These are phyloP conservation scores for Phytophthora multivora DNA, from an alignment of 352 stramenopile genomes.

Conservation along the genomic window DNA sequence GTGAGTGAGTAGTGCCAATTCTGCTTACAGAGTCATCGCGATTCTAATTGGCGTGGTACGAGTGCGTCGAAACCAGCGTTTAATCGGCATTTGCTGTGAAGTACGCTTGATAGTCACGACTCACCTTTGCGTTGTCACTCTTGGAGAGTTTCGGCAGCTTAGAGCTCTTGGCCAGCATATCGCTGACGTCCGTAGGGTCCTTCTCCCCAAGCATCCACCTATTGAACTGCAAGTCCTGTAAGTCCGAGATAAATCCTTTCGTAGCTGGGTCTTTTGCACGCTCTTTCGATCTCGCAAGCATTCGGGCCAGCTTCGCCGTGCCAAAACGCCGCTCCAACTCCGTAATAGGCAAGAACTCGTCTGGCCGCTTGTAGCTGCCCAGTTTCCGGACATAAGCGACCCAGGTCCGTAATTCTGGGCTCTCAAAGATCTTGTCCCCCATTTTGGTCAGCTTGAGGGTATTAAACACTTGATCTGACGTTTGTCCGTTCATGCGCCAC, in stretches of 20 bases:
- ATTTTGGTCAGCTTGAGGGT: constrained; percentile 1
- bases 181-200: background rate
- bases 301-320: background rate
- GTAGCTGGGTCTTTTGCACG: background rate
- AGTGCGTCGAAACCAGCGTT: too few relatives aligned
- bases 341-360: background rate
- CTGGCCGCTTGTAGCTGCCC: background rate
- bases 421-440: background rate
- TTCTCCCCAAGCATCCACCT: background rate
- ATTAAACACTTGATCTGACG: background rate
- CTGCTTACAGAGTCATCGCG: too few relatives aligned
- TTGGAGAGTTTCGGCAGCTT: too few relatives aligned
- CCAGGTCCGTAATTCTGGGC: background rate
- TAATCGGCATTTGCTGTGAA: background rate
- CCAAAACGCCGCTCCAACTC: background rate
- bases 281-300: background rate
- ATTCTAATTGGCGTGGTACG: too few relatives aligned
- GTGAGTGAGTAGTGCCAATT: too few relatives aligned
- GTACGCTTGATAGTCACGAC: background rate
- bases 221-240: background rate
- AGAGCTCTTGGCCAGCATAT: background rate
- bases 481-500: background rate
- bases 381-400: background rate
- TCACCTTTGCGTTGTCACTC: background rate
- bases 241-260: background rate